Evolutionary conservation across 202 grass and related monocot genomes (phyloP), one percentile per base, ranked within the genome.

Genomic region (Zizania palustris): DNA sequence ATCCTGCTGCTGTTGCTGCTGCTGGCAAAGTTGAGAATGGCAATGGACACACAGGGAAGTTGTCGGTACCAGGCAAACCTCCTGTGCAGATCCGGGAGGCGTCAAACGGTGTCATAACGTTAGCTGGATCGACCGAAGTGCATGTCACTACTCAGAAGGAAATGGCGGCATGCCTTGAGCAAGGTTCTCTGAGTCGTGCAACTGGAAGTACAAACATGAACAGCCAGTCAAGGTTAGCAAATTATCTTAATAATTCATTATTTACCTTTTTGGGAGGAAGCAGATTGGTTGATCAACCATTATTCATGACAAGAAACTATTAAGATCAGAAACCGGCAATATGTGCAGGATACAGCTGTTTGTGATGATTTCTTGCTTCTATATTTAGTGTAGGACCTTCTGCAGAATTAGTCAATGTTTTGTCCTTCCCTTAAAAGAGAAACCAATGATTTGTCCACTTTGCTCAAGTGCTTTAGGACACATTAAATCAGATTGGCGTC

Each of bases 191-290:
- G 9, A 88, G 79, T 42, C 89, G 96, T 0, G 96, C 96, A 45
- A 99, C 96, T 63, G 96, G 96, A 81, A 99, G 96, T 83, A 99
- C 96, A 67, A 99, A 99, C 83, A 99, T 99, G 96, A 99, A 99
- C 83, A 99, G 91, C 72, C 96, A 99, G 44, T 99, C 96, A 43
- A 99, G 96, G 96, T 99, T 83, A 76, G 79, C 14, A 78, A 11
- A 45, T 34, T 50, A 54, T 22, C 65, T 7, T 44, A 80, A 53
- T 8, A 37, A 41, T 35, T 51, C 44, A 35, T 35, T 45, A 20
- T 75, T 65, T 75, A 45, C 54, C 74, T 61, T 71, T 61, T 66
- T 75, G 64, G 7, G 55, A 78, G 35, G 18, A 72, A 80, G 22
- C 81, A 45, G 28, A 36, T 70, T 44, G 70, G 46, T 75, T 45